Evolutionary conservation across 208 protist species (phyloP).

Genomic region (Crithidia mellificae): DNA sequence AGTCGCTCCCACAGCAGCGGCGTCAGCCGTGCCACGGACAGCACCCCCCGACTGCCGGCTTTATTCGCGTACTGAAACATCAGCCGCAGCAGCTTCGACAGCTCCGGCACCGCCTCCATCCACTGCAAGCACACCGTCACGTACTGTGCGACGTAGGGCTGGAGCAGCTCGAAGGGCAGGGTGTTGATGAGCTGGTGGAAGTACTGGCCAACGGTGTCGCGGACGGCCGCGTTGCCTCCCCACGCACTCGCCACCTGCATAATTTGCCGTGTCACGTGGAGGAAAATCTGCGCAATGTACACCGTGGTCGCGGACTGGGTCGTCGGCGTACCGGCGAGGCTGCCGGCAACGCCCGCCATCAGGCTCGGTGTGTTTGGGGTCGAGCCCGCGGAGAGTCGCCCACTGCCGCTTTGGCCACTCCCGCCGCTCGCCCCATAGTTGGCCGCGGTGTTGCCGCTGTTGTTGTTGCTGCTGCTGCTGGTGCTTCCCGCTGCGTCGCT

Average conservation of each 20-base stretch:
- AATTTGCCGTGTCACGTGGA: slow-evolving; percentile 42
- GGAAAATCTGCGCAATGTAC: slow-evolving; percentile 41
- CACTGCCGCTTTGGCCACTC: neutral
- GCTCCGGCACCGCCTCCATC: slow-evolving; percentile 64
- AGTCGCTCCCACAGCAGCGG: slow-evolving; percentile 53
- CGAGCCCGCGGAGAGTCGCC: neutral
- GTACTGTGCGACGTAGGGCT: slow-evolving; percentile 46
- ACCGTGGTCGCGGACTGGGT: slow-evolving; percentile 8
- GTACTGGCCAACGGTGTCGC: slow-evolving; percentile 56
- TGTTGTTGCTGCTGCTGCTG: slow-evolving; percentile 5
- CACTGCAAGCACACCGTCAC: slow-evolving; percentile 45
- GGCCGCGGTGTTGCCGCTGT: neutral
- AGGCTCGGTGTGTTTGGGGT: slow-evolving; percentile 10
- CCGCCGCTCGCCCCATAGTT: neutral
- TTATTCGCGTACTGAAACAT: slow-evolving; percentile 70
- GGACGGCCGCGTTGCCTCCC: slow-evolving; percentile 42
- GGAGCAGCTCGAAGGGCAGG: slow-evolving; percentile 54
- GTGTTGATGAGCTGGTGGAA: slow-evolving; percentile 71
- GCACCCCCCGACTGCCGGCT: slow-evolving; percentile 33
- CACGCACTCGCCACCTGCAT: slow-evolving; percentile 37
- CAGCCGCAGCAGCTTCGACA: slow-evolving; percentile 66
- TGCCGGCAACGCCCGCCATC: neutral
- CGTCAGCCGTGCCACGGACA: slow-evolving; percentile 37
- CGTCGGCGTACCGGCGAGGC: neutral
- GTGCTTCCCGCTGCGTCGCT: neutral